Percentiles rank a stretch among this genome's conserved stretches.
These are phyloP conservation scores for Suillus subluteus DNA, from an alignment of 768 basidiomycete genomes.

Conservation along the genomic window DNA sequence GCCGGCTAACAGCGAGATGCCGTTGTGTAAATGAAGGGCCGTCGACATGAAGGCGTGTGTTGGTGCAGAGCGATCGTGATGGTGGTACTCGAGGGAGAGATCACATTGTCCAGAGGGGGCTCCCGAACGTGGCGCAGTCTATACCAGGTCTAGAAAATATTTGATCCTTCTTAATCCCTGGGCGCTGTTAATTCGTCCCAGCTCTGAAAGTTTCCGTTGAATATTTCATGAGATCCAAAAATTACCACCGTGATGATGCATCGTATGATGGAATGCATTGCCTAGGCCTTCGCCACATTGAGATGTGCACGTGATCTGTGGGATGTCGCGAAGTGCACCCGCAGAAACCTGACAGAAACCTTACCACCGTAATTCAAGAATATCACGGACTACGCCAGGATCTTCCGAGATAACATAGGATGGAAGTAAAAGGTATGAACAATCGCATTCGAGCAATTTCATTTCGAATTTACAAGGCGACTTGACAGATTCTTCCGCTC, in stretches of 20 bases:
- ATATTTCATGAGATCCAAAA: constrained; percentile 44
- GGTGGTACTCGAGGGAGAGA: background rate
- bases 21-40: background rate
- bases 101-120: background rate
- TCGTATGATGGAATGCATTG: background rate
- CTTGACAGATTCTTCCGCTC: constrained; percentile 15
- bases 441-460: background rate
- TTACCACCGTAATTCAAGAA: constrained; percentile 5
- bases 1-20: background rate
- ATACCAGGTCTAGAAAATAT: background rate
- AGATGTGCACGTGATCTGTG: constrained; percentile 1
- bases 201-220: constrained; percentile 54
- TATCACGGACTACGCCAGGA: background rate
- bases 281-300: background rate
- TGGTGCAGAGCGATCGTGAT: background rate
- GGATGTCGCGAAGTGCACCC: constrained; percentile 5
- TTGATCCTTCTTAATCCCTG: constrained; percentile 26
- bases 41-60: background rate
- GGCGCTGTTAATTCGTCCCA: constrained; percentile 58
- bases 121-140: background rate
- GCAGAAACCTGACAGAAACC: constrained; percentile 3
- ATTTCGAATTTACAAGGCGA: background rate
- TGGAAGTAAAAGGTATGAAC: constrained; percentile 12
- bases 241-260: background rate
- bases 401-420: background rate